phyloP scores from a whole-genome alignment of 495 filamentous ascomycete genomes.

The Neurospora sp. region DNA sequence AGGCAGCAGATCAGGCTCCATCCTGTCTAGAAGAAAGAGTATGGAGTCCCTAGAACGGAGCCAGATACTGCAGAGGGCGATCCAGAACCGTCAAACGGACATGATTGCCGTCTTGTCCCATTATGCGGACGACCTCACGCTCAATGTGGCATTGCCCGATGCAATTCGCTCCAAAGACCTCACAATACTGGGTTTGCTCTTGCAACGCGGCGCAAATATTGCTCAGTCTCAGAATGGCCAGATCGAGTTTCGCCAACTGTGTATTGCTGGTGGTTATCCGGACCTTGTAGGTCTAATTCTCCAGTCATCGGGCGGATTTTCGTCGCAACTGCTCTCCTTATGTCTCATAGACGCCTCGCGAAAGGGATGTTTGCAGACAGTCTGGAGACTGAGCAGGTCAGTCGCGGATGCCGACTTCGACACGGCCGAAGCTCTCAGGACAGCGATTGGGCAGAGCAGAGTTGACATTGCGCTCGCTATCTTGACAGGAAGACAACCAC shows the following conservation, averaged over 20 bases:
- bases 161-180: slow-evolving; percentile 30
- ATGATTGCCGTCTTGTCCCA: slow-evolving; percentile 38
- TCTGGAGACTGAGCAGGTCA: slow-evolving; percentile 33
- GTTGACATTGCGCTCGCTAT: slow-evolving; percentile 36
- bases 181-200: slow-evolving; percentile 26
- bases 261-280: slow-evolving; percentile 26
- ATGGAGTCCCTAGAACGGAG: slow-evolving; percentile 33
- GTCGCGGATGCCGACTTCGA: slow-evolving; percentile 34
- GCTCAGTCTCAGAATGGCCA: slow-evolving; percentile 29
- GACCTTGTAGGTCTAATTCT: slow-evolving; percentile 34
- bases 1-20: slow-evolving; percentile 2
- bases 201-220: slow-evolving; percentile 30
- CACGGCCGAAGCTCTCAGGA: slow-evolving; percentile 34
- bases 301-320: slow-evolving; percentile 30
- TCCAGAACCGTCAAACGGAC: slow-evolving; percentile 33
- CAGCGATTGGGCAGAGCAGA: slow-evolving; percentile 28
- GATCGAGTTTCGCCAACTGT: slow-evolving; percentile 34
- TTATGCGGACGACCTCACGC: slow-evolving; percentile 29
- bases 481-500: slow-evolving; percentile 32
- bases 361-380: slow-evolving; percentile 32
- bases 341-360: slow-evolving; percentile 35
- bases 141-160: slow-evolving; percentile 29
- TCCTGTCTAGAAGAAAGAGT: slow-evolving; percentile 34
- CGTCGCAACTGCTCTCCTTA: slow-evolving; percentile 24
- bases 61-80: slow-evolving; percentile 33